Evolutionary conservation across 2,329 filamentous ascomycete genomes (phyloP).

Genomic region (Davidsoniella eucalypti): DNA sequence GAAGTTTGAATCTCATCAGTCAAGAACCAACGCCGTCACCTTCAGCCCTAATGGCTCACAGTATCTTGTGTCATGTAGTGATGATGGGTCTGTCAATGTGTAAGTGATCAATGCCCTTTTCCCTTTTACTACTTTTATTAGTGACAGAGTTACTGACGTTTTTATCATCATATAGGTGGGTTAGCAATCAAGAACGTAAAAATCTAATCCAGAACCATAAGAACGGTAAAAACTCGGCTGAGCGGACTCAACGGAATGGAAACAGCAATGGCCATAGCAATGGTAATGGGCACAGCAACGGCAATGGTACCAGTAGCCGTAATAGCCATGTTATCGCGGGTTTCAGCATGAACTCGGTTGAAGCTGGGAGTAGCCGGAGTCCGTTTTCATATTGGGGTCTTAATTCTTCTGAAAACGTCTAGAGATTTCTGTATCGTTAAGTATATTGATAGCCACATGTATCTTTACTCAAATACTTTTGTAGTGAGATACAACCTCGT

Average conservation of each 20-base stretch:
- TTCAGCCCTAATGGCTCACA: constrained; percentile 76
- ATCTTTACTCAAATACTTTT: too few relatives aligned
- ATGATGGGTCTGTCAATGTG: constrained; percentile 75
- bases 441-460: too few relatives aligned
- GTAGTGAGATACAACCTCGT: too few relatives aligned
- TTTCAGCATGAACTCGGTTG: too few relatives aligned
- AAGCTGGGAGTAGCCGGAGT: background rate
- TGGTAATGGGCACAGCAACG: too few relatives aligned
- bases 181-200: background rate
- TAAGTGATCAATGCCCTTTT: constrained; percentile 30
- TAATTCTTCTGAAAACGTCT: background rate
- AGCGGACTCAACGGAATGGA: too few relatives aligned
- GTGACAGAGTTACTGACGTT: background rate
- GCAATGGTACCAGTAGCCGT: too few relatives aligned
- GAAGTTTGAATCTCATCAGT: constrained; percentile 55
- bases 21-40: constrained; percentile 68
- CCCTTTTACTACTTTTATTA: background rate
- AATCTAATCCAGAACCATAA: background rate
- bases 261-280: too few relatives aligned
- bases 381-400: background rate
- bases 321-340: too few relatives aligned
- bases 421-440: background rate
- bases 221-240: too few relatives aligned
- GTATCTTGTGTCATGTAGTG: constrained; percentile 81
- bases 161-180: background rate